phyloP scores from a whole-genome alignment of 495 filamentous ascomycete species.

The Evansstolkia leycettana region DNA sequence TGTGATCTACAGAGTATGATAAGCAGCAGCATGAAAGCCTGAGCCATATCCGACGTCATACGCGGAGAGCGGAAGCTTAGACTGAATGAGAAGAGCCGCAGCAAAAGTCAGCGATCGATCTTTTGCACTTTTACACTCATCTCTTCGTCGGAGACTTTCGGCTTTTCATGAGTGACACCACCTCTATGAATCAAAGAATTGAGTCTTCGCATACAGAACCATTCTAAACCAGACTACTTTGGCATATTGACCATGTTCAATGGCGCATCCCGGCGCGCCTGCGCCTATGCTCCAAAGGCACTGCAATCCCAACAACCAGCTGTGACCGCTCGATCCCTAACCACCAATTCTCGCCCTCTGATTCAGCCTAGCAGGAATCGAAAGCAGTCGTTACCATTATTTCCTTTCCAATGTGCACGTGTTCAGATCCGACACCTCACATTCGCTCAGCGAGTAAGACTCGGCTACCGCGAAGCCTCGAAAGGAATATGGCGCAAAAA shows the following conservation, averaged over 20 bases:
- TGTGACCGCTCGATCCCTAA: conserved; percentile 8
- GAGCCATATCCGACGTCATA: conserved; percentile 16
- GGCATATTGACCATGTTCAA: conserved; percentile 19
- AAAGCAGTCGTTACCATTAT: no score
- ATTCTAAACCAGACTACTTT: no score
- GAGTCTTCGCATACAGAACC: neutral
- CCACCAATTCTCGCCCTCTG: no score
- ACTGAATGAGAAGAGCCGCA: neutral
- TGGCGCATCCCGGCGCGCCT: conserved; percentile 21
- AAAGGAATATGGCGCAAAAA: conserved; percentile 37
- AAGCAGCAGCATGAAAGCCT: neutral
- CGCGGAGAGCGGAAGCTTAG: conserved; percentile 6
- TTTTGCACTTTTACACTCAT: neutral
- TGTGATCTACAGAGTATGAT: no score
- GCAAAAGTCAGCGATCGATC: neutral
- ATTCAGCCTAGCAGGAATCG: no score
- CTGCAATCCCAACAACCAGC: conserved; percentile 13
- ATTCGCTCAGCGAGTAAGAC: conserved; percentile 16
- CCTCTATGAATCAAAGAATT: neutral
- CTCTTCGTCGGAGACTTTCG: neutral
- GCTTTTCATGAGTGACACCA: no score
- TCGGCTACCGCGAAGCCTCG: conserved; percentile 23
- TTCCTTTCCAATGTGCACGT: conserved; percentile 2
- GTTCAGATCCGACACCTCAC: conserved; percentile 8
- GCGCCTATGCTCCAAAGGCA: conserved; percentile 10